Percentiles rank a stretch among this genome's conserved stretches.
Conservation (phyloP, 23 red algal genomes). For the Gracilaria gracilis region DNA sequence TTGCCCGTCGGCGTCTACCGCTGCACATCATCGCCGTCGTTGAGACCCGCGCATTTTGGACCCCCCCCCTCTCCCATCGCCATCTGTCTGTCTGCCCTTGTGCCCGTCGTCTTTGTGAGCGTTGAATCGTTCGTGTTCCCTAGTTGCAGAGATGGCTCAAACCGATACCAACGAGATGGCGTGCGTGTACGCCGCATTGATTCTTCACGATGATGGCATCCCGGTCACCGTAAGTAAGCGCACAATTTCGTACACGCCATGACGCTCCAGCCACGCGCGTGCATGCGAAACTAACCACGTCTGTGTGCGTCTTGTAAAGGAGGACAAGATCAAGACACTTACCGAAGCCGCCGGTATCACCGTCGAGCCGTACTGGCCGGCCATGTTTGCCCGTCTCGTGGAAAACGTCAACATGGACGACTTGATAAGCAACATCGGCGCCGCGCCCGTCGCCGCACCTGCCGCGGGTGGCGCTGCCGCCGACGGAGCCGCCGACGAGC, state of each 20-base stretch:
- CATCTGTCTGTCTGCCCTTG: no score
- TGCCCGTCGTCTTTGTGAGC: background rate
- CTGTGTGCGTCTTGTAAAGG: conserved; percentile 40
- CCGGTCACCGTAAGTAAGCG: conserved; percentile 77
- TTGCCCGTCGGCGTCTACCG: background rate
- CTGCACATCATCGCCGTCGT: background rate
- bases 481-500: conserved; percentile 39
- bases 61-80: no score
- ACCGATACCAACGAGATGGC: conserved; percentile 80
- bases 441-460: conserved; percentile 68
- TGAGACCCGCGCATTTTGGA: no score
- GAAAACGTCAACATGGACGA: conserved; percentile 83
- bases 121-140: background rate
- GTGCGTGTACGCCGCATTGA: conserved; percentile 90
- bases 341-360: conserved; percentile 81
- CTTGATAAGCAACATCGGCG: conserved; percentile 78
- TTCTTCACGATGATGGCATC: conserved; percentile 92
- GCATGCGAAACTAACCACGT: background rate
- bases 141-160: background rate
- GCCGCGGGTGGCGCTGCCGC: conserved; percentile 52
- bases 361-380: conserved; percentile 89
- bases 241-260: no score
- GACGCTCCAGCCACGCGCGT: background rate
- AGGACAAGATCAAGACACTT: conserved; percentile 89
- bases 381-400: conserved; percentile 81